Conservation (phyloP, 164 flowering plant species). For the Brasenia schreberi region DNA sequence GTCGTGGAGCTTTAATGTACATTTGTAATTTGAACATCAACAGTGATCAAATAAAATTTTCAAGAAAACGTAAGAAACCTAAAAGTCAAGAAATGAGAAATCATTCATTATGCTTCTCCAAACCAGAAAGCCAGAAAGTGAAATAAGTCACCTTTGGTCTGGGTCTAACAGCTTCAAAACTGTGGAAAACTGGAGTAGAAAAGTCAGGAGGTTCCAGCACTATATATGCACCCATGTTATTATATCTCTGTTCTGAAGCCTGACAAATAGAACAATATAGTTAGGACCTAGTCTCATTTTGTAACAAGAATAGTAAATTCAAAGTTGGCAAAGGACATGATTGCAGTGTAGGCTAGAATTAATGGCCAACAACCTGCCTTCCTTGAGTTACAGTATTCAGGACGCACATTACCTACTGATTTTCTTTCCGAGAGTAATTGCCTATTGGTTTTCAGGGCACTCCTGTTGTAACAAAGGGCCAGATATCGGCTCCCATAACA, state of each 20-base stretch:
- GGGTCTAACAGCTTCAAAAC: conserved; percentile 63
- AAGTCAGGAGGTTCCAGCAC: conserved; percentile 62
- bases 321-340: too few species aligned
- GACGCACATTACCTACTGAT: too few species aligned
- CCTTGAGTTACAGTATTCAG: too few species aligned
- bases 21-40: not conserved
- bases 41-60: not conserved
- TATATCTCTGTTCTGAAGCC: conserved; percentile 71
- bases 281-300: too few species aligned
- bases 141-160: conserved; percentile 48
- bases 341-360: too few species aligned
- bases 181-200: conserved; percentile 49
- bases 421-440: too few species aligned
- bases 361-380: too few species aligned
- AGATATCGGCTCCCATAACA: too few species aligned
- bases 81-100: not conserved
- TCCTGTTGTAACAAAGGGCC: too few species aligned
- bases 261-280: conserved; percentile 9
- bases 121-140: not conserved
- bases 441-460: too few species aligned
- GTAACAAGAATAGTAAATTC: too few species aligned
- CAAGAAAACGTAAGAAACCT: not conserved
- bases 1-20: not conserved
- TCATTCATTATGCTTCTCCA: not conserved
- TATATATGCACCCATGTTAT: conserved; percentile 76